phyloP scores from a whole-genome alignment of 2,329 filamentous ascomycete genomes.

The Elsinoe ampelina region DNA sequence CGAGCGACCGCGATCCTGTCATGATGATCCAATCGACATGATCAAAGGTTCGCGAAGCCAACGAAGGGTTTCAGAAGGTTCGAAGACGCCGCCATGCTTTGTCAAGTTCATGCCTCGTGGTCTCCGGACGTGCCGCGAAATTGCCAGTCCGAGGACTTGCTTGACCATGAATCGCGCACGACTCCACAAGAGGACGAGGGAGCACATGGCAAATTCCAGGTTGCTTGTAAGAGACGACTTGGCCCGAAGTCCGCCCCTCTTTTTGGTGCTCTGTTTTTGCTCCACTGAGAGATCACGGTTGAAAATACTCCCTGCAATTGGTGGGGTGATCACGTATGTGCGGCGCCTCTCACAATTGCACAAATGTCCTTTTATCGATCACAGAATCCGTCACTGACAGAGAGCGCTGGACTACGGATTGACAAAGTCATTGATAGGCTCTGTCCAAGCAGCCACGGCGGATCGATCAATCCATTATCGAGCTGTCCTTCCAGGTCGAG shows the following conservation, averaged over 20 bases:
- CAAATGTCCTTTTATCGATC: neutral
- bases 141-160: neutral
- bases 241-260: neutral
- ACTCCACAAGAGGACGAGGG: too few species aligned
- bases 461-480: neutral
- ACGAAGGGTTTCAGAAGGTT: slow-evolving; percentile 12
- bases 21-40: neutral
- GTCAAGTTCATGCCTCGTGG: neutral
- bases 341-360: too few species aligned
- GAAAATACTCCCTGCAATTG: neutral
- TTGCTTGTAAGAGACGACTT: slow-evolving; percentile 2
- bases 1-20: neutral
- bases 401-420: neutral
- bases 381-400: neutral
- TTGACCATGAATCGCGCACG: neutral
- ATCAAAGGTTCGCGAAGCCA: neutral
- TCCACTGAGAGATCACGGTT: neutral
- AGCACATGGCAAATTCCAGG: slow-evolving; percentile 12
- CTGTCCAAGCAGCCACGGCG: neutral
- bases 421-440: neutral
- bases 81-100: neutral
- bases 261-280: neutral
- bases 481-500: neutral
- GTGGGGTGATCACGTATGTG: neutral
- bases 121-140: slow-evolving; percentile 3